Evolutionary conservation across 352 stramenopile genomes (phyloP), one percentile per base, ranked within the genome.

Genomic region (Pythium biforme): DNA sequence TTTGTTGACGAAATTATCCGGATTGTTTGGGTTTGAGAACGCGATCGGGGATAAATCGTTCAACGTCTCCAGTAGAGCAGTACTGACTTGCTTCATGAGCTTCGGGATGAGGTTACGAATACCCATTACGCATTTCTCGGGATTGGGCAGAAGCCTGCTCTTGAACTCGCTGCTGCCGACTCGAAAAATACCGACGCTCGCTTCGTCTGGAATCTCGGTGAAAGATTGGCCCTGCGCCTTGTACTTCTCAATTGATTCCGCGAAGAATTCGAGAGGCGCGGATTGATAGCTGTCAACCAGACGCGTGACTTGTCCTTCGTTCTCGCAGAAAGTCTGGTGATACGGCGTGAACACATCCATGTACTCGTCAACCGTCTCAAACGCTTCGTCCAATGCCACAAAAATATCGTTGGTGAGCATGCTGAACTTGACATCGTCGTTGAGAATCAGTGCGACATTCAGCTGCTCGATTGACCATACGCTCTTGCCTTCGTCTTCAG

Each of bases 121-220:
- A 11, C 83, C 86, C 3, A 88, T 64, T 20, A 98, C 87, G 48
- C 90, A 97, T 37, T 87, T 81, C 2, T 95, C 69, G 0, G 95
- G 95, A 47, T 87, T 97, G 0, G 95, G 95, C 29, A 98, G 66
- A 11, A 98, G 68, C 22, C 70, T 59, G 8, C 74, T 76, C 62
- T 98, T 98, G 58, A 98, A 96, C 0, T 78, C 72, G 0, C 75
- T 73, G 20, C 82, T 96, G 58, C 98, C 92, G 9, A 98, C 88
- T 7, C 84, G 84, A 26, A 98, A 95, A 33, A 98, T 96, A n/a
- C 92, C 94, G 11, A 98, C 81, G 4, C 86, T 89, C 6, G 86
- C 86, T 22, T 73, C 72, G 14, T 92, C 76, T 0, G 92, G 88
- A 45, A 98, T 96, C n/a, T 80, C 76, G 2, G 66, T 76, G 69